These are phyloP conservation scores for Neofusicoccum ribis DNA, from an alignment of 2,329 filamentous ascomycete genomes.

Conservation along the genomic window DNA sequence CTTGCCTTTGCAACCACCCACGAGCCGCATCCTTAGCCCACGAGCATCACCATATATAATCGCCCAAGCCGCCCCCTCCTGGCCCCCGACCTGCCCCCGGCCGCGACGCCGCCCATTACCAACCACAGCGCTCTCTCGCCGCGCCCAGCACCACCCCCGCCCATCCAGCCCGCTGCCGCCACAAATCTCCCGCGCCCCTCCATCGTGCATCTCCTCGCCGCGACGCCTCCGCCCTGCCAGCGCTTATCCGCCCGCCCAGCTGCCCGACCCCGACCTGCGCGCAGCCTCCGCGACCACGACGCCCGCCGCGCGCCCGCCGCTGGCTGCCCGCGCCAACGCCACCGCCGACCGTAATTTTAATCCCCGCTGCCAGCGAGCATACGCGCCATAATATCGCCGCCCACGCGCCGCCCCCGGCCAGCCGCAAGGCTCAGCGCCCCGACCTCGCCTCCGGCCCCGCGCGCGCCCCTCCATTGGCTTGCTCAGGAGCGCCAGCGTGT, in stretches of 20 bases:
- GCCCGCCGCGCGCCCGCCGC: background rate
- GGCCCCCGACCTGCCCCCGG: background rate
- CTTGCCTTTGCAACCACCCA: constrained; percentile 14
- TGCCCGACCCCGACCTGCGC: background rate
- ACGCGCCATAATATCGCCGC: background rate
- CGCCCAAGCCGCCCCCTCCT: background rate
- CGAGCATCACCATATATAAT: background rate
- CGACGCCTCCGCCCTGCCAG: background rate
- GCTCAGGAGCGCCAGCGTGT: background rate
- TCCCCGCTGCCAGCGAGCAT: background rate
- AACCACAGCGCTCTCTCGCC: background rate
- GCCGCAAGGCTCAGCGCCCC: constrained; percentile 3
- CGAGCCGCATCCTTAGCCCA: constrained; percentile 12
- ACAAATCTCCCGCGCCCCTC: constrained; percentile 8
- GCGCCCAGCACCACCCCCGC: background rate
- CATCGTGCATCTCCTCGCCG: background rate
- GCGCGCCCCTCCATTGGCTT: background rate
- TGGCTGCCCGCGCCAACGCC: background rate
- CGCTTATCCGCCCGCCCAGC: background rate
- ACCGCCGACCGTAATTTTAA: background rate
- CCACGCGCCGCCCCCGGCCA: constrained; percentile 2
- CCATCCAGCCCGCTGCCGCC: background rate
- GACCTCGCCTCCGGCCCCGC: background rate
- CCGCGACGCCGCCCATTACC: too few relatives aligned
- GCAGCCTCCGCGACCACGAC: background rate